Percentiles rank a stretch among this genome's conserved stretches.
These are phyloP conservation scores for Mortierella sp. DNA, from an alignment of 371 early-diverging fungal genomes.

Conservation along the genomic window DNA sequence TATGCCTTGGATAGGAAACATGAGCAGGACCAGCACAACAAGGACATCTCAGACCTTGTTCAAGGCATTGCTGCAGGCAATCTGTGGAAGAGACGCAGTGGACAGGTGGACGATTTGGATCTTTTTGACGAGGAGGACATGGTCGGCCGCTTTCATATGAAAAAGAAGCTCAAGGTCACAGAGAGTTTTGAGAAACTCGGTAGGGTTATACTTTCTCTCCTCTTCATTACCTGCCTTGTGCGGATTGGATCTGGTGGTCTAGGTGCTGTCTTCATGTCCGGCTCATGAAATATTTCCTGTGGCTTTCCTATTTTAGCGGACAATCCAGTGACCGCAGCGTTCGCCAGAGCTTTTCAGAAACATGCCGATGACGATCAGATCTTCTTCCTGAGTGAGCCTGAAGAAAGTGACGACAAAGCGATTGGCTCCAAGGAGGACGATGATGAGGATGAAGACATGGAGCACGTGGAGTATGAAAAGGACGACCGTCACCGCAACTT, in stretches of 20 bases:
- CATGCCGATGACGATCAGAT: conserved; percentile 40
- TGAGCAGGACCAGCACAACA: conserved; percentile 44
- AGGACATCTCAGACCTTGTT: conserved; percentile 45
- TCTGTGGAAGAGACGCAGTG: conserved; percentile 50
- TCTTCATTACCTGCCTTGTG: neutral
- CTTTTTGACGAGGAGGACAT: conserved; percentile 46
- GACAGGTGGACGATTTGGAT: conserved; percentile 42
- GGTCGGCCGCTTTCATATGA: conserved; percentile 36
- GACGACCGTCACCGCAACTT: neutral
- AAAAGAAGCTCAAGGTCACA: conserved; percentile 41
- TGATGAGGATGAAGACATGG: conserved; percentile 21
- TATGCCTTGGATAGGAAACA: conserved; percentile 29
- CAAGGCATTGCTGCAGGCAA: conserved; percentile 51
- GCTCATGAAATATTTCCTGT: neutral
- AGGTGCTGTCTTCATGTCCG: neutral
- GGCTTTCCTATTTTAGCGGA: conserved; percentile 16
- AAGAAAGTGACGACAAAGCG: conserved; percentile 29
- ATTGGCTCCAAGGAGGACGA: conserved; percentile 1
- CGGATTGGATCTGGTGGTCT: neutral
- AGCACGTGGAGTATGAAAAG: neutral
- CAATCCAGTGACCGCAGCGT: conserved; percentile 41
- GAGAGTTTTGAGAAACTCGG: conserved; percentile 52
- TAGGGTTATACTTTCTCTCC: conserved; percentile 1
- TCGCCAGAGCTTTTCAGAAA: conserved; percentile 44
- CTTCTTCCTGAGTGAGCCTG: conserved; percentile 40